phyloP scores from a whole-genome alignment of 2,329 filamentous ascomycete genomes.

The Chaetoscypha palmicola region DNA sequence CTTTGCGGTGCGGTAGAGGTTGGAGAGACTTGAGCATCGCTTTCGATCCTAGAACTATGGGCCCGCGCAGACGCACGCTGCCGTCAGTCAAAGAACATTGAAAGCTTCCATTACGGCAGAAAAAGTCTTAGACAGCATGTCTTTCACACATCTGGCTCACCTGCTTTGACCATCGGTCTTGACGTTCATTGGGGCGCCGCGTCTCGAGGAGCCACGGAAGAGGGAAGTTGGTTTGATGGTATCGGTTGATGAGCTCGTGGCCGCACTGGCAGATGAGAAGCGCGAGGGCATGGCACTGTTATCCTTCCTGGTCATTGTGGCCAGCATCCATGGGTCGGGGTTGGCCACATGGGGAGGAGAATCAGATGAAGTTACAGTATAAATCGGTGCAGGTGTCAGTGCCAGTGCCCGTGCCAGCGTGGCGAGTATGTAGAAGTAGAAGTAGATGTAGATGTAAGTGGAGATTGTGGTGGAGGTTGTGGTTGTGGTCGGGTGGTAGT shows the following conservation, averaged over 20 bases:
- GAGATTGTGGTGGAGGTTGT: not conserved
- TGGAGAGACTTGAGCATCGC: constrained; percentile 30
- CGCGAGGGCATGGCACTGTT: constrained; percentile 45
- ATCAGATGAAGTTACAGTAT: too few relatives aligned
- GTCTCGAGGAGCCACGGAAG: constrained; percentile 26
- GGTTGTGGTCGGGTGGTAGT: not conserved
- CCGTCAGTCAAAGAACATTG: constrained; percentile 31
- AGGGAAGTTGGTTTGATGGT: constrained; percentile 45
- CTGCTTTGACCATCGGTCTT: constrained; percentile 45
- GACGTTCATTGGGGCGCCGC: constrained; percentile 40
- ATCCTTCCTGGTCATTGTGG: constrained; percentile 61
- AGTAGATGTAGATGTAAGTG: constrained; percentile 1
- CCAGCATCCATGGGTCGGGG: constrained; percentile 23
- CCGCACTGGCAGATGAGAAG: constrained; percentile 57
- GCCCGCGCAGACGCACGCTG: constrained; percentile 26
- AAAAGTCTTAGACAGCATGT: constrained; percentile 10
- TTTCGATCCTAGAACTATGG: constrained; percentile 25
- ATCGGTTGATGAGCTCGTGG: constrained; percentile 58
- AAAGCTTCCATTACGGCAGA: constrained; percentile 18
- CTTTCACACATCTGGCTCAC: constrained; percentile 21
- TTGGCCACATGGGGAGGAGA: constrained; percentile 21
- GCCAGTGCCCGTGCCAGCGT: too few relatives aligned
- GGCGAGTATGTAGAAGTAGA: constrained; percentile 5
- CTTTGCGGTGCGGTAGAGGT: constrained; percentile 25
- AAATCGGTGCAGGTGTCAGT: too few relatives aligned